phyloP scores from a whole-genome alignment of 768 basidiomycete genomes.

The Lactarius pseudohatsudake region DNA sequence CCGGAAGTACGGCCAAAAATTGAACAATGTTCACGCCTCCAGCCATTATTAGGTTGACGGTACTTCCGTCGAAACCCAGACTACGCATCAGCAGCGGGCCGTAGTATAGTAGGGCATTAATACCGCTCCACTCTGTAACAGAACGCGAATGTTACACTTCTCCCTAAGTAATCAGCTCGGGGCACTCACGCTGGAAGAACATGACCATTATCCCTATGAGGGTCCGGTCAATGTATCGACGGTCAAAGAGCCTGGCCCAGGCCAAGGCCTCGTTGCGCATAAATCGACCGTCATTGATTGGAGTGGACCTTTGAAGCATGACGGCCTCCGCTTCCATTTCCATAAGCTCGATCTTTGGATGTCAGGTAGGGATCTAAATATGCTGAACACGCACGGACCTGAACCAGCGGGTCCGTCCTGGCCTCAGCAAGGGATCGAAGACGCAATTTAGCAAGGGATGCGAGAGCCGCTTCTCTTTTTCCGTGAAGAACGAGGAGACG shows the following conservation, averaged over 20 bases:
- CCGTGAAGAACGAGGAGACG: constrained; percentile 58
- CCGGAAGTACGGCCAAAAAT: constrained; percentile 72
- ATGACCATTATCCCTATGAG: constrained; percentile 71
- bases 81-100: constrained; percentile 69
- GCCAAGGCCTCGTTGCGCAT: constrained; percentile 38
- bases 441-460: constrained; percentile 57
- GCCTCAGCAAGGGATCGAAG: constrained; percentile 48
- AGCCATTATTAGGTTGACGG: constrained; percentile 61
- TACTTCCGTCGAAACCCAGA: constrained; percentile 62
- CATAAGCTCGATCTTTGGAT: constrained; percentile 60
- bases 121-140: constrained; percentile 76
- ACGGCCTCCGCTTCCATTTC: constrained; percentile 72
- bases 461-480: constrained; percentile 54
- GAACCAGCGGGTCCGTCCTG: constrained; percentile 49
- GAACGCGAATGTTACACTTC: background rate
- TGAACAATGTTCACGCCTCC: constrained; percentile 82
- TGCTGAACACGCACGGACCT: constrained; percentile 36
- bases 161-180: background rate
- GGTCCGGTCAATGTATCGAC: constrained; percentile 58
- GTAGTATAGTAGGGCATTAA: constrained; percentile 82
- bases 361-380: background rate
- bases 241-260: constrained; percentile 59
- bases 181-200: constrained; percentile 74
- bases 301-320: constrained; percentile 46
- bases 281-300: constrained; percentile 28